phyloP scores from a whole-genome alignment of 768 basidiomycete species.

The Boletellus ananiceps region DNA sequence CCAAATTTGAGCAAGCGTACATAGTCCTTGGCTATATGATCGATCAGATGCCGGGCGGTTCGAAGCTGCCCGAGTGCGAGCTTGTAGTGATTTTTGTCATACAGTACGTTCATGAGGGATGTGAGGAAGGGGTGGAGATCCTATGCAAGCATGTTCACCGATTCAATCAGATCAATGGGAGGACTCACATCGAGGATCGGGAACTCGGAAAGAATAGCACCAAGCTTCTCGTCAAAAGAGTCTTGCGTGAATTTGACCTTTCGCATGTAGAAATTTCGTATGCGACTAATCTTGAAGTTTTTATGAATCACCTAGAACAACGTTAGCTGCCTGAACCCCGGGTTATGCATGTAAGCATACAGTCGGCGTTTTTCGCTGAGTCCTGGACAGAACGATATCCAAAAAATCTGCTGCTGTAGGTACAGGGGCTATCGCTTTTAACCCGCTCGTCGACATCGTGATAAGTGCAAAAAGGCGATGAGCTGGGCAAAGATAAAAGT shows the following conservation, averaged over 20 bases:
- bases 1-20: conserved; percentile 96
- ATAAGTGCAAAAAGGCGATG: conserved; percentile 2
- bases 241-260: conserved; percentile 99
- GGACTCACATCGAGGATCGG: conserved; percentile 89
- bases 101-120: conserved; percentile 95
- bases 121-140: conserved; percentile 96
- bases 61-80: conserved; percentile 95
- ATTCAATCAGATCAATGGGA: neutral
- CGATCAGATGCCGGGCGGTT: conserved; percentile 92
- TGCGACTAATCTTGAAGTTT: conserved; percentile 99
- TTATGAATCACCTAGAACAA: conserved; percentile 85
- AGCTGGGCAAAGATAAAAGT: conserved; percentile 8
- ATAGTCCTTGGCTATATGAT: conserved; percentile 97
- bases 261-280: conserved; percentile 97
- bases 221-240: conserved; percentile 92
- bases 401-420: conserved; percentile 93
- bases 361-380: conserved; percentile 96
- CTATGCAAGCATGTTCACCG: conserved; percentile 27
- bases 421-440: conserved; percentile 98
- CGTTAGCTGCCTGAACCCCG: conserved; percentile 2
- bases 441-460: conserved; percentile 76
- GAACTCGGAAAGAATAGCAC: conserved; percentile 91
- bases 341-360: conserved; percentile 35
- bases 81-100: conserved; percentile 99
- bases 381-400: conserved; percentile 90